Percentiles rank a stretch among this genome's conserved stretches.
These are phyloP conservation scores for Protostelium mycophagum DNA, from an alignment of 78 protist species.

Conservation along the genomic window DNA sequence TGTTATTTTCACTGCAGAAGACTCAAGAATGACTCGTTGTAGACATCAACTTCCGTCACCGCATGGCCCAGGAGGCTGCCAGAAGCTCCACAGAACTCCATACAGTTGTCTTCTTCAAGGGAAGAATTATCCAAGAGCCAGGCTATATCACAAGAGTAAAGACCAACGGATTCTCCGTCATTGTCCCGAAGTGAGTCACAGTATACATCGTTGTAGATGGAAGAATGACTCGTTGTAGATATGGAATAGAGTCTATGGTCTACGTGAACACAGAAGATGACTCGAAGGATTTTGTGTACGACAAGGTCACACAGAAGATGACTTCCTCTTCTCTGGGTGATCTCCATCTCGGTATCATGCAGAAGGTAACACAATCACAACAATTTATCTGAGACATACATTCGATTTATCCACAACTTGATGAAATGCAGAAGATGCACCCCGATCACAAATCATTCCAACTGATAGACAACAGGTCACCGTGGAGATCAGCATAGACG, in stretches of 20 bases:
- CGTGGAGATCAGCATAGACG: background rate
- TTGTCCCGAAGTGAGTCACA: slow-evolving; percentile 51
- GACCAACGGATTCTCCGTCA: slow-evolving; percentile 67
- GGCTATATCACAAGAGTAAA: slow-evolving; percentile 68
- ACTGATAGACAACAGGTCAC: background rate
- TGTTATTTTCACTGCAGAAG: slow-evolving; percentile 13
- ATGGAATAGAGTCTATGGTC: background rate
- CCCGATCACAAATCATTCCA: background rate
- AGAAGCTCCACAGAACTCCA: slow-evolving; percentile 76
- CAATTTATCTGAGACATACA: too few species aligned
- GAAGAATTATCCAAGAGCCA: slow-evolving; percentile 47
- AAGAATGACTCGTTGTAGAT: background rate
- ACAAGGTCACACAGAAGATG: background rate
- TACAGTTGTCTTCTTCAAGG: slow-evolving; percentile 75
- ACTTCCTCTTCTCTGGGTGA: background rate
- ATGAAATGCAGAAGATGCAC: background rate
- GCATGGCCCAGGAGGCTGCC: slow-evolving; percentile 77
- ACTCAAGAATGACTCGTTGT: slow-evolving; percentile 20
- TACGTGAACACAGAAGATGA: background rate
- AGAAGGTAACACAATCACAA: too few species aligned
- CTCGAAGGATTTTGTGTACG: background rate
- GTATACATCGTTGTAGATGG: background rate
- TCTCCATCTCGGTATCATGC: background rate
- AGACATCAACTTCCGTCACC: slow-evolving; percentile 53
- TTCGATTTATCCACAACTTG: background rate